Evolutionary conservation across 1,139 yeast genomes (phyloP).

Genomic region (Nematodospora anomalae): DNA sequence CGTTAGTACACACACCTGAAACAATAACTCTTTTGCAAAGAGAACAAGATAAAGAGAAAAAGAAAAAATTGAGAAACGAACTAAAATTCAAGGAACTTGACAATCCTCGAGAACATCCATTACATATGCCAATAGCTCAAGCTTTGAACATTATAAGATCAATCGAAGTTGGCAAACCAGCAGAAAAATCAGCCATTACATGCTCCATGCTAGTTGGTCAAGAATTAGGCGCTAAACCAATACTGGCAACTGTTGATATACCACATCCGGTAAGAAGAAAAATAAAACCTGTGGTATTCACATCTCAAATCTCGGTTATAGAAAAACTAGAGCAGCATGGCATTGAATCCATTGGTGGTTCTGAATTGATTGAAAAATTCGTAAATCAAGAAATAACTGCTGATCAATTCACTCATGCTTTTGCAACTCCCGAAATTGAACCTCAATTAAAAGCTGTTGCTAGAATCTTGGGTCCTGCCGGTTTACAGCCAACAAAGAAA

Average conservation of each 20-base stretch:
- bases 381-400: slow-evolving; percentile 53
- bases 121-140: slow-evolving; percentile 67
- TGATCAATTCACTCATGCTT: slow-evolving; percentile 68
- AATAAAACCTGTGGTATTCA: slow-evolving; percentile 62
- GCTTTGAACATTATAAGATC: slow-evolving; percentile 85
- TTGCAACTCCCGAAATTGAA: slow-evolving; percentile 82
- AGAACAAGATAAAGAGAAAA: slow-evolving; percentile 20
- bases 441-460: slow-evolving; percentile 65
- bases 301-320: slow-evolving; percentile 53
- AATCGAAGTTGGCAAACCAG: slow-evolving; percentile 83
- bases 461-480: slow-evolving; percentile 80
- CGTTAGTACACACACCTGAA: neutral
- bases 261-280: slow-evolving; percentile 74
- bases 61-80: slow-evolving; percentile 24
- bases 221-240: slow-evolving; percentile 76
- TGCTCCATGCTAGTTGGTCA: slow-evolving; percentile 68
- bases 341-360: slow-evolving; percentile 67
- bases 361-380: slow-evolving; percentile 65
- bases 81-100: slow-evolving; percentile 37
- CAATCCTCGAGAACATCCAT: slow-evolving; percentile 53
- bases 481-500: slow-evolving; percentile 84
- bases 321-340: slow-evolving; percentile 58
- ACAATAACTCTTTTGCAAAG: slow-evolving; percentile 7
- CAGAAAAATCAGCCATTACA: slow-evolving; percentile 64
- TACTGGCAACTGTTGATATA: slow-evolving; percentile 70